Base-by-base conservation (phyloP, 1,284 basidiomycete species). In the Cutaneotrichosporon dermatis region DNA sequence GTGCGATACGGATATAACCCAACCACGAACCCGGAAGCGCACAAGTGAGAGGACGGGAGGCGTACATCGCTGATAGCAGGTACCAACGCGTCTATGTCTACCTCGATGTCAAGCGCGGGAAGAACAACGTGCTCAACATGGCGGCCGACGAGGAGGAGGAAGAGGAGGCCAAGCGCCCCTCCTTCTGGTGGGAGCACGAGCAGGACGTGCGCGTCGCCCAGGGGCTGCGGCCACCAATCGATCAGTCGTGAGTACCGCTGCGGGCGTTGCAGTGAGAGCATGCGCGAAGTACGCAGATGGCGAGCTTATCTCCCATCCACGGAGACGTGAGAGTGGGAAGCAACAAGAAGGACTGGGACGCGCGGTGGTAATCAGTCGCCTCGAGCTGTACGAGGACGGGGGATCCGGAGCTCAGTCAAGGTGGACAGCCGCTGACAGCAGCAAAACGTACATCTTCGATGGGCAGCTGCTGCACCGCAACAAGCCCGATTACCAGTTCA, bases 1-100 rank as follows among this genome's bases (percentile, higher is more conserved):
- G 83, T 98, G 35, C 84, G 86, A 45, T 89, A 92, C 60, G 87
- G 88, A 3, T 98, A 95, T 72, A 95, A 99, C 72, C 93, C 94
- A 10, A 82, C 93, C 51, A 81, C 82, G 63, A 83, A 90, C 64
- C 80, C 82, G 0, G 79, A 82, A 43, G 87, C 89, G 45, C 83
- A 90, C 64, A 85, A 92, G 92, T 93, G 69, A 54, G 79, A 72
- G 25, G 25, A 25, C 25, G 25, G 25, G 25, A 25, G 4, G 39
- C 10, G 8, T 25, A 7, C 15, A 4, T 11, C 39, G 16, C 54
- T 55, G 37, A 58, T 51, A 36, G 11, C 34, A 90, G 90, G 64
- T 92, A 87, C 72, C 90, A 93, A 73, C 83, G 90, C 35, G 78
- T 92, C 1, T 91, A 91, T 74, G 90, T 92, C 74, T 72, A 70